These are phyloP conservation scores for Myxozyma lipomycoides DNA, from an alignment of 805 yeast genomes.

Conservation along the genomic window DNA sequence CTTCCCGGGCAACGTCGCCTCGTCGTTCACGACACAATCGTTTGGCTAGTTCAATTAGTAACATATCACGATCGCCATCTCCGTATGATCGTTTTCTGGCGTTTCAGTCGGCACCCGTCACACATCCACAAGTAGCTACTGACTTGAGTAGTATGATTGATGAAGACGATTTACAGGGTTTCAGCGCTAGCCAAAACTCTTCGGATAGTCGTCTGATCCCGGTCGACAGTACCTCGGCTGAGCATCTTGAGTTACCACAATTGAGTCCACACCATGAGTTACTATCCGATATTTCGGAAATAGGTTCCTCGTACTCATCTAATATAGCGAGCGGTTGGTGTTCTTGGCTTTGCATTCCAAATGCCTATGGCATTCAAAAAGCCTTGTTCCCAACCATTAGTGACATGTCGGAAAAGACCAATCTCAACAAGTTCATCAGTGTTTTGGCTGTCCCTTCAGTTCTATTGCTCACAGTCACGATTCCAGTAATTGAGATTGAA, in stretches of 20 bases:
- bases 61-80: conserved; percentile 19
- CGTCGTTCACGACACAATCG: conserved; percentile 1
- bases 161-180: conserved; percentile 10
- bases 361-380: not conserved
- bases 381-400: conserved; percentile 35
- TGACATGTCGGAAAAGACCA: conserved; percentile 30
- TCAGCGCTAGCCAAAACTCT: not conserved
- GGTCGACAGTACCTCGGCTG: not conserved
- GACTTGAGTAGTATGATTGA: conserved; percentile 3
- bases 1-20: not conserved
- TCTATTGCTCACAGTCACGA: conserved; percentile 33
- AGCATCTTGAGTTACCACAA: conserved; percentile 3
- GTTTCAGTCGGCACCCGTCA: conserved; percentile 12
- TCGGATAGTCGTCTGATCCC: not conserved
- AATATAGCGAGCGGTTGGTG: not conserved
- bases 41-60: not conserved
- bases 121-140: conserved; percentile 1
- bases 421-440: conserved; percentile 30
- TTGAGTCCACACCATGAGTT: not conserved
- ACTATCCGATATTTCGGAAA: conserved; percentile 12
- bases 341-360: not conserved
- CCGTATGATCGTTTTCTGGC: conserved; percentile 24
- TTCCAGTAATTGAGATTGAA: conserved; percentile 35
- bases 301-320: not conserved
- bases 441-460: conserved; percentile 36